Percentiles rank a stretch among this genome's conserved stretches.
These are phyloP conservation scores for Metschnikowia continentalis DNA, from an alignment of 805 yeast genomes.

Conservation along the genomic window DNA sequence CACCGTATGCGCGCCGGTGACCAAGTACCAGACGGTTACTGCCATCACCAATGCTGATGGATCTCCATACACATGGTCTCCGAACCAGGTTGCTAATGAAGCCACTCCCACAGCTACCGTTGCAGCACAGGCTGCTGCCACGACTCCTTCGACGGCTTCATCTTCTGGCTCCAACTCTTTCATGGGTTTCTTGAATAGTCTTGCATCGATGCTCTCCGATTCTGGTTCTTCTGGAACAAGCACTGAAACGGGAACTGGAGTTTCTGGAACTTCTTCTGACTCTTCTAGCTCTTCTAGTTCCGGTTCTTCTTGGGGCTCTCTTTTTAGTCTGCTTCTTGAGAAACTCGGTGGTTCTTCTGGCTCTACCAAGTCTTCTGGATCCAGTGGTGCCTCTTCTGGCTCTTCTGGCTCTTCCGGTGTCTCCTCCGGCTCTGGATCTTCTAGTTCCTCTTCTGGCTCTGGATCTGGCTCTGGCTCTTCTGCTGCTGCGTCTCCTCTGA, in stretches of 20 bases:
- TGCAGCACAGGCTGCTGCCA: constrained; percentile 7
- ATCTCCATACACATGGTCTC: constrained; percentile 10
- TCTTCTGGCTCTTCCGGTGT: not conserved
- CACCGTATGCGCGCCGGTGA: constrained; percentile 12
- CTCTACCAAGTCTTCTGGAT: not conserved
- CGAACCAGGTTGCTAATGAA: not conserved
- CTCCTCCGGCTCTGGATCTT: not conserved
- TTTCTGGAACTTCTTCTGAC: not conserved
- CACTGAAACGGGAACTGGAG: no score
- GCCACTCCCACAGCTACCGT: constrained; percentile 6
- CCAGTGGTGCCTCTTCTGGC: not conserved
- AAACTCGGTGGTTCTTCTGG: not conserved
- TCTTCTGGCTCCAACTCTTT: not conserved
- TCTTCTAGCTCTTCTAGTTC: not conserved
- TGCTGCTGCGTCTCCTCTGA: no score
- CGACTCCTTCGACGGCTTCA: not conserved
- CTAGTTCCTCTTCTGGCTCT: not conserved
- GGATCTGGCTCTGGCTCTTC: not conserved
- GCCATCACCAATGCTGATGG: constrained; percentile 13
- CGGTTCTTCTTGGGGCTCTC: constrained; percentile 2
- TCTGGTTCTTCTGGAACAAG: not conserved
- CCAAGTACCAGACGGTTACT: constrained; percentile 10
- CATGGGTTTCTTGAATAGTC: not conserved
- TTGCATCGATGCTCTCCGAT: constrained; percentile 1
- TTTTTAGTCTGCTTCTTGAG: constrained; percentile 6